These are phyloP conservation scores for Dactylella cylindrospora DNA, from an alignment of 2,329 filamentous ascomycete genomes.

Conservation along the genomic window DNA sequence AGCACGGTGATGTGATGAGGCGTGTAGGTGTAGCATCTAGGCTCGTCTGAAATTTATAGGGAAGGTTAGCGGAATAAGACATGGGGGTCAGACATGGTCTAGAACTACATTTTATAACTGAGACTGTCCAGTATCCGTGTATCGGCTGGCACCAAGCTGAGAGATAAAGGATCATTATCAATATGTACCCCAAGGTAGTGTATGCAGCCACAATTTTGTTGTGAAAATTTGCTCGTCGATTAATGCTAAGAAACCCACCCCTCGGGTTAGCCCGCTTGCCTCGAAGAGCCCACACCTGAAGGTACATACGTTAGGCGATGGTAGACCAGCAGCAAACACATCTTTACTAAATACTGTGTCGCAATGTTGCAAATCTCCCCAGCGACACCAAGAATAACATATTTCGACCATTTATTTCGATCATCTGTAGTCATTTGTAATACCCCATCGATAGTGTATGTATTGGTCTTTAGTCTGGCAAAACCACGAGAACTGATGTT, in stretches of 20 bases:
- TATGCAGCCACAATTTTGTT: conserved; percentile 9
- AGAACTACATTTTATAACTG: conserved; percentile 8
- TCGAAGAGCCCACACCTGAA: no score
- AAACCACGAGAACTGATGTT: conserved; percentile 14
- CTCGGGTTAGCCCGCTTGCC: no score
- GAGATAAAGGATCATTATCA: conserved; percentile 15
- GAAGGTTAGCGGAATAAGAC: no score
- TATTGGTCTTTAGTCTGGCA: background rate
- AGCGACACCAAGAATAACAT: conserved; percentile 1
- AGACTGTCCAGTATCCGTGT: conserved; percentile 18
- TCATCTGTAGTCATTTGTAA: conserved; percentile 2
- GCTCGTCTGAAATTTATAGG: conserved; percentile 5
- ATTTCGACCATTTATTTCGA: background rate
- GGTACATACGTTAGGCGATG: conserved; percentile 20
- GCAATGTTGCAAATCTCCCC: conserved; percentile 25
- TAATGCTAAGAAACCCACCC: no score
- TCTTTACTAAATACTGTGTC: conserved; percentile 21
- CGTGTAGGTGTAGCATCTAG: conserved; percentile 6
- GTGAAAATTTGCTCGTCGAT: conserved; percentile 11
- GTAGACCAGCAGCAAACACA: conserved; percentile 22
- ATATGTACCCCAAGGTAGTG: conserved; percentile 7
- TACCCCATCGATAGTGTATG: background rate
- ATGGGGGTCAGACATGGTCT: no score
- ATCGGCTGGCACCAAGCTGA: conserved; percentile 24
- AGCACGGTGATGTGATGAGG: conserved; percentile 16